Evolutionary conservation across 2,329 filamentous ascomycete species (phyloP), one percentile per base, ranked within the genome.

Genomic region (Hawksworthiomyces lignivorus): DNA sequence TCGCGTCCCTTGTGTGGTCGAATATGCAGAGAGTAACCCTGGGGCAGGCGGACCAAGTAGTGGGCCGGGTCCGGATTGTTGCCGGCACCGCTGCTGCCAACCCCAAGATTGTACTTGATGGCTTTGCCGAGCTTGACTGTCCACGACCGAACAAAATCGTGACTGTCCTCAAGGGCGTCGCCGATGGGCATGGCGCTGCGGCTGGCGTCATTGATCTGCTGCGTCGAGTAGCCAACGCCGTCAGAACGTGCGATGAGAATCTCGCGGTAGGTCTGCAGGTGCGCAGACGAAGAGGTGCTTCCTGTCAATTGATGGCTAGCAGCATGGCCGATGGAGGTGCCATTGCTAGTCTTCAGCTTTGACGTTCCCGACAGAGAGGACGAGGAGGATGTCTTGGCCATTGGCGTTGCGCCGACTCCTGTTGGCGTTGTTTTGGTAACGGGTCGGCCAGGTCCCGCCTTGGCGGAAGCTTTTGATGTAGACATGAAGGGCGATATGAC

Each of bases 1-100:
- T 94, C 90, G 15, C 39, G 43, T 10, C 35, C 42, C 38, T 49
- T 46, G 33, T 48, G 48, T 11, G 44, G 41, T 4, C 50, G 46
- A 9, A 48, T 36, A 39, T 49, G 46, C 36, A 52, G 40, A n/a
- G 44, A 22, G 39, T 49, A 52, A 39, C 52, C 52, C 26, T 41
- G 17, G 4, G 50, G 50, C 8, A 52, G 33, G 11, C 48, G 46
- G 17, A 51, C 48, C 21, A 52, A 37, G 29, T 54, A 54, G 40
- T 38, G 41, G 12, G 27, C 45, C n/a, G 35, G 22, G 34, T 51
- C 29, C 3, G 27, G 35, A 7, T 22, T 7, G 10, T 14, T 11
- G 11, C 28, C 27, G 11, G 31, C 15, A 7, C 26, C 17, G 6
- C 17, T 15, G 7, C 31, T 27, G 12, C 36, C 29, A n/a, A 14